Base-by-base conservation (phyloP, 164 flowering plant genomes). In the Vitis rotundifolia region DNA sequence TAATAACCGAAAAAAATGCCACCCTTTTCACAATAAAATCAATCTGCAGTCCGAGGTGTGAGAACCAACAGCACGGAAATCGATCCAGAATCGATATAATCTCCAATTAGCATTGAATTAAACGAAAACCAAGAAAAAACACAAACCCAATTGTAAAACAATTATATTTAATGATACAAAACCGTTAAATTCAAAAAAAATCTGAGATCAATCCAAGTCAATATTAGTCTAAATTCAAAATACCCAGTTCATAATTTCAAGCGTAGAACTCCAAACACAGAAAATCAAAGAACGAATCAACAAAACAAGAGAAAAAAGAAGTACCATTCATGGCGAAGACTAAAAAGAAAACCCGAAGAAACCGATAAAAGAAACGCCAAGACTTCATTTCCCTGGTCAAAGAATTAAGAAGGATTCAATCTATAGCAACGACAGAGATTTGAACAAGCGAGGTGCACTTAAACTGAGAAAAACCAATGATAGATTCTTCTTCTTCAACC, bases 301-400 rank as follows among this genome's bases (percentile, higher is more conserved):
- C 1, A 11, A 11, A 16, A 48, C 26, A 68, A 50, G 49, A 48
- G 2, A 69, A 31, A 8, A 31, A 53, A 49, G 63, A 67, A 50
- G 71, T 71, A 76, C 75, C 78, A 56, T 68, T 57, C 37, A 44
- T 57, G 64, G 67, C 18, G 49, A 60, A 72, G 69, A 59, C 68
- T 61, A 72, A 13, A 57, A 68, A 63, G 49, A 64, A 52, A 1
- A 64, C 8, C n/a, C 61, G 13, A 15, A 68, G 53, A 52, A 49
- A 63, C 54, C 9, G 49, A 31, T 8, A 29, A 55, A 44, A 54
- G 51, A 63, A 44, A 47, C 48, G 53, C 28, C 48, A 51, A 58
- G 37, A 49, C 11, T 26, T 72, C 75, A 76, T 76, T 56, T 63
- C 63, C 14, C 29, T 11, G 55, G 57, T 55, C 3, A 54, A 63